These are phyloP conservation scores for Coemansia sp. DNA, from an alignment of 192 early-diverging fungal genomes.

Conservation along the genomic window DNA sequence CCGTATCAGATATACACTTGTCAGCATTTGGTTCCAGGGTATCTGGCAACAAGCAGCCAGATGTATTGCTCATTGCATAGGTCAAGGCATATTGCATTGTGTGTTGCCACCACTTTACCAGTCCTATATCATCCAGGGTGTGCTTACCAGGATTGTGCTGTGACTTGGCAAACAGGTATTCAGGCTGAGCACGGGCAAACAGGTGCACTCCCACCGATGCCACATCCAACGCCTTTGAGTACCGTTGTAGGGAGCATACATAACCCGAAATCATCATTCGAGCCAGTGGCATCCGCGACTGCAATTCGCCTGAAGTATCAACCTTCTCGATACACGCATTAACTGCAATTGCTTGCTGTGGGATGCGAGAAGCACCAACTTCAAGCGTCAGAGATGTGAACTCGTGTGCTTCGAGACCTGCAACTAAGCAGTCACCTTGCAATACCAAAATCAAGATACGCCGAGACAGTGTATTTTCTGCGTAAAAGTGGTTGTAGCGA, in stretches of 20 bases:
- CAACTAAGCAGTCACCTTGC: slow-evolving; percentile 27
- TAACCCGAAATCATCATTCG: slow-evolving; percentile 43
- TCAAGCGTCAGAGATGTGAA: slow-evolving; percentile 32
- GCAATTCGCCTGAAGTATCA: slow-evolving; percentile 42
- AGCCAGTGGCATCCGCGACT: slow-evolving; percentile 24
- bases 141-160: slow-evolving; percentile 63
- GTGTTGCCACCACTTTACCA: slow-evolving; percentile 79
- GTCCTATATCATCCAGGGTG: slow-evolving; percentile 60
- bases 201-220: slow-evolving; percentile 52
- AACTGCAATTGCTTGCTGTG: slow-evolving; percentile 13
- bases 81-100: slow-evolving; percentile 31
- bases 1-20: slow-evolving; percentile 5
- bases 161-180: slow-evolving; percentile 80
- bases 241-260: slow-evolving; percentile 28
- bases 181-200: slow-evolving; percentile 84
- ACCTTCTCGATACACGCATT: slow-evolving; percentile 50
- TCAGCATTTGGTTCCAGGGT: background rate
- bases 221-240: slow-evolving; percentile 13
- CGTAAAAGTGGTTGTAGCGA: slow-evolving; percentile 27
- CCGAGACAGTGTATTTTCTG: slow-evolving; percentile 33
- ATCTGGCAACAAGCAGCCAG: background rate
- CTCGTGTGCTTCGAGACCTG: slow-evolving; percentile 45
- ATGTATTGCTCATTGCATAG: slow-evolving; percentile 11
- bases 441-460: slow-evolving; percentile 41
- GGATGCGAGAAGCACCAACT: slow-evolving; percentile 2